Evolutionary conservation across 345 rosid species (phyloP), one percentile per base, ranked within the genome.

Genomic region (Euclidium syriacum): DNA sequence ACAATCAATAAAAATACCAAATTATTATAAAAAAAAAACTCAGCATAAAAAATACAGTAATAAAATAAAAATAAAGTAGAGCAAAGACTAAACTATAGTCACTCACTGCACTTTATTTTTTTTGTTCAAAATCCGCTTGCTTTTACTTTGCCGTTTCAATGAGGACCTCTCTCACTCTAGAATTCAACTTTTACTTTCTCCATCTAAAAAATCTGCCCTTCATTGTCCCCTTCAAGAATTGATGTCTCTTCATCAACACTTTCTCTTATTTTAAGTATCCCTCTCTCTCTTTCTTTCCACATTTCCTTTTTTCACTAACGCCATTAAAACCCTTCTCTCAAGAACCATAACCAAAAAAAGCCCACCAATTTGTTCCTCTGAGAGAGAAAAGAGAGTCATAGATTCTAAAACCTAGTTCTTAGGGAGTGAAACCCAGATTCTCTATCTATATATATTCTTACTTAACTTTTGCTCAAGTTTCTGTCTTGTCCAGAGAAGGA

Each of bases 141-240:
- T 71, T 71, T 71, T n/a, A 64, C 87, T 80, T 83, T 76, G 83
- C 77, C 77, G 91, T 81, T 79, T 78, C 70, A 70, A 78, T 71
- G 71, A 83, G 77, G 80, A 83, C n/a, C 57, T 68, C 70, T 58
- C 75, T 61, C 78, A 60, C 68, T 50, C 14, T 20, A 46, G n/a
- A n/a, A n/a, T n/a, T n/a, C n/a, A n/a, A n/a, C n/a, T 70, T 29
- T 68, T 25, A 73, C 54, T 58, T 39, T 62, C 61, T 69, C 67
- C 36, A 70, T 58, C 64, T 59, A n/a, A n/a, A 53, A 39, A 48
- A 47, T 48, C 69, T 70, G 69, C 30, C 43, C 47, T n/a, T 64
- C 75, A 57, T 60, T 64, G 83, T 80, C 87, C 80, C n/a, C n/a
- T 83, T 77, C 80, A 83, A 78, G 87, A 83, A 85, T 84, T 81